Percentiles rank a stretch among this genome's conserved stretches.
These are phyloP conservation scores for Neonectria magnoliae DNA, from an alignment of 2,329 filamentous ascomycete species.

Conservation along the genomic window DNA sequence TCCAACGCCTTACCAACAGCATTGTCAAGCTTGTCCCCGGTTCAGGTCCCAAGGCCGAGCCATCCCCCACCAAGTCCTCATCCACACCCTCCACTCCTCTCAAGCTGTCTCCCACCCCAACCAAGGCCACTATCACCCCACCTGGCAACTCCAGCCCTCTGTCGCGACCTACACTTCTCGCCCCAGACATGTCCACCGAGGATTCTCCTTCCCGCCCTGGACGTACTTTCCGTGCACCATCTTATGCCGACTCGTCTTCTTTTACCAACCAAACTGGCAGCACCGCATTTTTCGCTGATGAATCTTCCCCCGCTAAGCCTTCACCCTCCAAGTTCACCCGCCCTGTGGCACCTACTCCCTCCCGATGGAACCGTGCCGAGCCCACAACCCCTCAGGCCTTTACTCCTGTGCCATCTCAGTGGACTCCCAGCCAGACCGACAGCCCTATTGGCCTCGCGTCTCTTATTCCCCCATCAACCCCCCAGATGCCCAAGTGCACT, in stretches of 20 bases:
- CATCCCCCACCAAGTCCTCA: conserved; percentile 46
- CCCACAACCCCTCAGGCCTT: conserved; percentile 36
- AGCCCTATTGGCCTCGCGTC: conserved; percentile 35
- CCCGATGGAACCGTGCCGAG: conserved; percentile 38
- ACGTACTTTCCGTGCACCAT: conserved; percentile 32
- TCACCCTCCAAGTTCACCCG: conserved; percentile 38
- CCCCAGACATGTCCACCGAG: conserved; percentile 8
- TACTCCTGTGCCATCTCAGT: conserved; percentile 25
- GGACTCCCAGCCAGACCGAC: conserved; percentile 17
- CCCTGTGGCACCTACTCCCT: conserved; percentile 45
- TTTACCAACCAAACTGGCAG: conserved; percentile 16
- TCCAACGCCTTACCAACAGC: conserved; percentile 42
- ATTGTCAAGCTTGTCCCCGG: conserved; percentile 45
- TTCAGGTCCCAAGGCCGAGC: conserved; percentile 33
- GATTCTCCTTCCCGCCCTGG: conserved; percentile 30
- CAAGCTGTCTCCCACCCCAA: conserved; percentile 26
- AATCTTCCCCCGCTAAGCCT: conserved; percentile 32
- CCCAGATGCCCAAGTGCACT: conserved; percentile 22
- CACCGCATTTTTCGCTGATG: conserved; percentile 18
- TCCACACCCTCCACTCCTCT: conserved; percentile 42
- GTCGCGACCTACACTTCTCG: conserved; percentile 6
- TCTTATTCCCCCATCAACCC: conserved; percentile 31
- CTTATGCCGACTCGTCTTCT: conserved; percentile 33
- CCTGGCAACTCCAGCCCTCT: conserved; percentile 28
- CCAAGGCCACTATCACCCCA: conserved; percentile 23